These are phyloP conservation scores for Gaultheria prostrata DNA, from an alignment of 148 eudicot species.

Conservation along the genomic window DNA sequence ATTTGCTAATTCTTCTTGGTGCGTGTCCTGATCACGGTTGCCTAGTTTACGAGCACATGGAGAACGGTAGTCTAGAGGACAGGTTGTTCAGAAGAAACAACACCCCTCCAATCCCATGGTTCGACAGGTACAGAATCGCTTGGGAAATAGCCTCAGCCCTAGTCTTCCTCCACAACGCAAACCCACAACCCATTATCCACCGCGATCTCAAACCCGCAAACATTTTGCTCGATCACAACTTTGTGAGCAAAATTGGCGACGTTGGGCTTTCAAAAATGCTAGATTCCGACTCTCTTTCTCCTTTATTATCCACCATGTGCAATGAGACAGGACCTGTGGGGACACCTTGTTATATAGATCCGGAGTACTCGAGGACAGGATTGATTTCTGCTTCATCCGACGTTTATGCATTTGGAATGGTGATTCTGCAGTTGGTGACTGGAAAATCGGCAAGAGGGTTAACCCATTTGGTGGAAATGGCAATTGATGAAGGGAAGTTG, in stretches of 20 bases:
- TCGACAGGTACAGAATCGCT: slow-evolving; percentile 67
- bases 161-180: slow-evolving; percentile 72
- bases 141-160: slow-evolving; percentile 91
- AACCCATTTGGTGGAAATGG: slow-evolving; percentile 55
- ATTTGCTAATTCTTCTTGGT: slow-evolving; percentile 76
- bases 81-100: slow-evolving; percentile 47
- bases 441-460: slow-evolving; percentile 63
- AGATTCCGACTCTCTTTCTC: slow-evolving; percentile 29
- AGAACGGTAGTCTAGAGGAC: slow-evolving; percentile 78
- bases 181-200: slow-evolving; percentile 72
- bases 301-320: slow-evolving; percentile 33
- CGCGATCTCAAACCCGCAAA: slow-evolving; percentile 83
- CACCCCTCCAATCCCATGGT: slow-evolving; percentile 72
- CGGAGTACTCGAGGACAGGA: slow-evolving; percentile 81
- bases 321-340: slow-evolving; percentile 72
- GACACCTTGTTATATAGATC: slow-evolving; percentile 87
- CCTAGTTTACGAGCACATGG: slow-evolving; percentile 91
- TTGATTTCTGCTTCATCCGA: slow-evolving; percentile 58
- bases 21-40: slow-evolving; percentile 72
- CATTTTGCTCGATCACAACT: slow-evolving; percentile 75
- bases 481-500: slow-evolving; percentile 46
- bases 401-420: slow-evolving; percentile 78
- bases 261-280: slow-evolving; percentile 79
- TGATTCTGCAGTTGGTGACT: slow-evolving; percentile 69
- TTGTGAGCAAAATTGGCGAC: slow-evolving; percentile 91